Base-by-base conservation (phyloP, 768 basidiomycete genomes). In the Collybia nuda region DNA sequence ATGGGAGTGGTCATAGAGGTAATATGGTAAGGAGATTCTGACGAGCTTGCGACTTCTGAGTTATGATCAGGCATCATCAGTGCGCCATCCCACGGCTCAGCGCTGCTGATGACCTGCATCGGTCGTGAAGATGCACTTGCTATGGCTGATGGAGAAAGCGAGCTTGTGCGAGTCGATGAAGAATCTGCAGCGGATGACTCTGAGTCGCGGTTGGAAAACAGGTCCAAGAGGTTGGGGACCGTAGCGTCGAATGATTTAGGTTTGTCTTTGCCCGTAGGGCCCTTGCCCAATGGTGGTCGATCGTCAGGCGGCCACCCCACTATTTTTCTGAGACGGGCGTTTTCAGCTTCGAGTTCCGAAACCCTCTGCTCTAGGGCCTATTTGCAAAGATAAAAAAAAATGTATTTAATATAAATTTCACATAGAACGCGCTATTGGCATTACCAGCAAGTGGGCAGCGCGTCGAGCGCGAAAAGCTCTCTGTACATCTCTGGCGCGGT, bases 381-480 rank as follows among this genome's bases (percentile, higher is more conserved):
- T 61, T 57, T 44, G 47, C 48, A 61, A 52, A 66, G 67, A 63
- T 61, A 58, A 68, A 51, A 23, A 54, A 56, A 63, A 47, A 62
- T 49, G 51, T 51, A 53, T 51, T 63, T 69, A 68, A 74, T 62
- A 54, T 44, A 46, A 74, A 78, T 70, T 71, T 71, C 66, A 72
- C 60, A 69, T 67, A 57, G 46, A 32, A 51, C 56, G 53, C 63
- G 69, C 63, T 62, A 66, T 64, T 56, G 59, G 62, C 65, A 52
- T 32, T 59, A 90, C 89, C 75, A 87, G 81, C 48, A 95, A 78
- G 67, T 94, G 92, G 50, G 90, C 90, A 54, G 91, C 91, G 59
- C 92, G 82, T 56, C 93, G 76, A 28, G 92, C 93, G 55, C 92
- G 80, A 73, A 94, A 95, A 7, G 91, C 92, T 62, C 92, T 73